These are phyloP conservation scores for Mucor irregularis DNA, from an alignment of 371 early-diverging fungal genomes.

Conservation along the genomic window DNA sequence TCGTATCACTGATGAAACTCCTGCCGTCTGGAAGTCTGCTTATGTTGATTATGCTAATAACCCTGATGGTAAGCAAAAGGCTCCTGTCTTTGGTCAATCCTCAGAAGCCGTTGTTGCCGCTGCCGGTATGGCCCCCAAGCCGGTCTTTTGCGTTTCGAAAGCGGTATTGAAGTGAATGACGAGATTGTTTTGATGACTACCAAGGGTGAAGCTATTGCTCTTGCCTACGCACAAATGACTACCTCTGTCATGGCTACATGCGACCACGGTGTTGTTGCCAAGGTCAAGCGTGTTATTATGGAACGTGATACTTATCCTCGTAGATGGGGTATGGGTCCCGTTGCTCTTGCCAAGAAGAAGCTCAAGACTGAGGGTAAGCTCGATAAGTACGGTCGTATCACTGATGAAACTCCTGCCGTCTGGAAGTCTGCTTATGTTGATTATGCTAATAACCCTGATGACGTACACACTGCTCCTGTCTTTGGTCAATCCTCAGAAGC, in stretches of 20 bases:
- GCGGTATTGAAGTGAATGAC: slow-evolving; percentile 93
- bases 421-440: slow-evolving; percentile 81
- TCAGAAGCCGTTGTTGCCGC: slow-evolving; percentile 37
- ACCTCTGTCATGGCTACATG: slow-evolving; percentile 86
- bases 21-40: slow-evolving; percentile 70
- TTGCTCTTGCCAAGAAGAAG: slow-evolving; percentile 95
- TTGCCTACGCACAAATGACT: slow-evolving; percentile 96
- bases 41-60: slow-evolving; percentile 73
- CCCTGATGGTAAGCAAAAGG: slow-evolving; percentile 44
- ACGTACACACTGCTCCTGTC: slow-evolving; percentile 32
- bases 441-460: slow-evolving; percentile 59
- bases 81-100: slow-evolving; percentile 36
- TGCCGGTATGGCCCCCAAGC: slow-evolving; percentile 41
- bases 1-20: slow-evolving; percentile 82
- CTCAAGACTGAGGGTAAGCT: slow-evolving; percentile 95
- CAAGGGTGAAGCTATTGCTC: slow-evolving; percentile 99
- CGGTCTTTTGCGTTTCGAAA: slow-evolving; percentile 97
- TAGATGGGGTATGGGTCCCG: slow-evolving; percentile 97
- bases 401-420: slow-evolving; percentile 76
- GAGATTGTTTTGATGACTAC: slow-evolving; percentile 99
- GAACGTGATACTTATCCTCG: slow-evolving; percentile 99
- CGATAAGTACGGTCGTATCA: slow-evolving; percentile 93
- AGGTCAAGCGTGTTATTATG: slow-evolving; percentile 99
- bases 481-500: slow-evolving; percentile 33
- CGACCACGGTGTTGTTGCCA: slow-evolving; percentile 95